Evolutionary conservation across 805 yeast genomes (phyloP), one percentile per base, ranked within the genome.

Genomic region (Komagataella pastoris): DNA sequence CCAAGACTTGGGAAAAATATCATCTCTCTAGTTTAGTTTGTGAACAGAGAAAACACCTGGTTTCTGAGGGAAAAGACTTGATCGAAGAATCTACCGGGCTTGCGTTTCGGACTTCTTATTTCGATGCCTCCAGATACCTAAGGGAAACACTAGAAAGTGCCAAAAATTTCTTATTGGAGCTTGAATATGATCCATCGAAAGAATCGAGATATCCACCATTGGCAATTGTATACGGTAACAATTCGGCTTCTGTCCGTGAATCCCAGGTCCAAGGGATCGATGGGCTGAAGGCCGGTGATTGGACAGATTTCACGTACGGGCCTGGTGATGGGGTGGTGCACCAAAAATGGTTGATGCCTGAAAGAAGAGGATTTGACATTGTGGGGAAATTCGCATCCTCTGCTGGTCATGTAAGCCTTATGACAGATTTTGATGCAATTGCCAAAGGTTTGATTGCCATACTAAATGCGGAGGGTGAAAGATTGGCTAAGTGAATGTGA

Each of bases 261-360:
- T 83, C 88, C 2, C 68, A 80, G 51, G 93, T 89, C 1, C 63
- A 71, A 36, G 77, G 82, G 5, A 62, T 62, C 8, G 76, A 82
- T 47, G 93, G 80, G 44, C 80, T 90, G 53, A 73, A 68, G 53
- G 72, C 75, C 45, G 96, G 96, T 3, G 76, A 79, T 56, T 89
- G 85, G 67, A 80, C 76, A 55, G 83, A 86, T 58, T 84, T 88
- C 58, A 79, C 76, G 58, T 89, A 87, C 59, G 96, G 95, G 0
- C 87, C 88, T 3, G 97, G 97, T 14, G 97, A 90, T 64, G 97
- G 97, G 47, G 97, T 90, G 17, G 88, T 88, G 1, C 86, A 86
- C 65, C 86, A 84, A 57, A 78, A 78, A 55, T 84, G 89, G 85
- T 66, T 86, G 49, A 77, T 89, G 78, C 97, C 97, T 0, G 86